A percentile compares a stretch with the other conserved stretches of the same genome.
Evolutionary conservation across 441 rosid species (phyloP).

Genomic region (Capsella rubella): DNA sequence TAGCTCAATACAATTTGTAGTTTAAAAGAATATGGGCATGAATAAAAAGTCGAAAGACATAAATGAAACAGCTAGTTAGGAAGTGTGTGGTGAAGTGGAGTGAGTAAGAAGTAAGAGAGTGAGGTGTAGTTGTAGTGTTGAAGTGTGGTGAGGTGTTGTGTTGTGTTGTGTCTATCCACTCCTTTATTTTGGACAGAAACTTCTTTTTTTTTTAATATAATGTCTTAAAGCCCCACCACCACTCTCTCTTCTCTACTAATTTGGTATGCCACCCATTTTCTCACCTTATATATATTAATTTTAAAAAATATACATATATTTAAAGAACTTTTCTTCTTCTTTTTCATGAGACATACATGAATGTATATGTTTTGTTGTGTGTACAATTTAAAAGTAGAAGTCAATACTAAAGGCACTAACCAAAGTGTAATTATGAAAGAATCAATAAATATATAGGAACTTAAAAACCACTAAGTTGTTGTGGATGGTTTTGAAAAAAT

Average conservation of each 20-base stretch:
- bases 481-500: not conserved
- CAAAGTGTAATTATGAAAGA: constrained; percentile 17
- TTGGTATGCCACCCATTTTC: constrained; percentile 46
- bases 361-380: constrained; percentile 27
- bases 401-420: constrained; percentile 2
- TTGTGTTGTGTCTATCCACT: constrained; percentile 49
- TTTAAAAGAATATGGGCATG: not conserved
- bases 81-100: constrained; percentile 45
- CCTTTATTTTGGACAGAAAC: constrained; percentile 27
- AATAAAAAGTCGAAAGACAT: constrained; percentile 29
- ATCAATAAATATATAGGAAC: not conserved
- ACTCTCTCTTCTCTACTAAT: constrained; percentile 39
- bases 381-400: not conserved
- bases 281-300: constrained; percentile 13
- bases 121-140: constrained; percentile 44
- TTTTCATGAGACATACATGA: not conserved
- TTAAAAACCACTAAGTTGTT: not conserved
- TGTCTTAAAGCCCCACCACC: constrained; percentile 42
- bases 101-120: constrained; percentile 49
- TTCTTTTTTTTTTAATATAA: not conserved
- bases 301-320: not conserved
- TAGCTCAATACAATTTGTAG: not conserved
- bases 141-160: constrained; percentile 45
- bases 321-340: constrained; percentile 18
- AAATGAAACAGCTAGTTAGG: constrained; percentile 34